A percentile compares a stretch with the other conserved stretches of the same genome.
phyloP scores from a whole-genome alignment of 169 alveolate species.

The Toxoplasma gondii region DNA sequence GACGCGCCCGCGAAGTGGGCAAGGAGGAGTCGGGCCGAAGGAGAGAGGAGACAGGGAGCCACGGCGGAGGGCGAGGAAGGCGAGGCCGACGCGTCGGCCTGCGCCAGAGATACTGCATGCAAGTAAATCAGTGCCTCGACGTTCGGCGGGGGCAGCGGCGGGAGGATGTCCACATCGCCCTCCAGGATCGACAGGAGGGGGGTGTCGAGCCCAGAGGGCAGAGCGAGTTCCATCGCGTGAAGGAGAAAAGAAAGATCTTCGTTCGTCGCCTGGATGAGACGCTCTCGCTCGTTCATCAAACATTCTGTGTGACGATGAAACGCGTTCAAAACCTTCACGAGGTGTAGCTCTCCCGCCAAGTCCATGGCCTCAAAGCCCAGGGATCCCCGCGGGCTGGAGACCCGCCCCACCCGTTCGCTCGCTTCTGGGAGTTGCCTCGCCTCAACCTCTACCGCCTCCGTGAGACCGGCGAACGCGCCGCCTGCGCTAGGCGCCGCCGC shows the following conservation, averaged over 20 bases:
- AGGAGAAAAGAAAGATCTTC: constrained; percentile 5
- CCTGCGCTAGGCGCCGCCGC: no score
- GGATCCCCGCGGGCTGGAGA: no score
- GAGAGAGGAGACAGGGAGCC: not conserved
- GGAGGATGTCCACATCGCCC: constrained; percentile 7
- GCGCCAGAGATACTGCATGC: not conserved
- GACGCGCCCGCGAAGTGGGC: not conserved
- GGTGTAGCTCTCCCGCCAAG: not conserved
- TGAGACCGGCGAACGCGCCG: no score
- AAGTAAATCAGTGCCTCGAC: not conserved
- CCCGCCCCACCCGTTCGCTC: not conserved
- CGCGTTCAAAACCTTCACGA: not conserved
- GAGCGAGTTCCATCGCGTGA: constrained; percentile 27
- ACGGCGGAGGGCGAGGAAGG: not conserved
- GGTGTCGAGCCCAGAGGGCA: not conserved
- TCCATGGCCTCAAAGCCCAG: no score
- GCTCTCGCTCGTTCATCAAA: not conserved
- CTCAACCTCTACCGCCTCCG: no score
- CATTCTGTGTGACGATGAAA: not conserved
- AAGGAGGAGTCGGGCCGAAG: not conserved
- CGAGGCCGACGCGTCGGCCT: not conserved
- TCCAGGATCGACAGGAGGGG: constrained; percentile 22
- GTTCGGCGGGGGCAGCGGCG: not conserved
- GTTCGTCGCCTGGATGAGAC: not conserved
- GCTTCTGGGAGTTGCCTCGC: not conserved